phyloP scores from a whole-genome alignment of 2,329 filamentous ascomycete species.

The Ophiostoma sp. region DNA sequence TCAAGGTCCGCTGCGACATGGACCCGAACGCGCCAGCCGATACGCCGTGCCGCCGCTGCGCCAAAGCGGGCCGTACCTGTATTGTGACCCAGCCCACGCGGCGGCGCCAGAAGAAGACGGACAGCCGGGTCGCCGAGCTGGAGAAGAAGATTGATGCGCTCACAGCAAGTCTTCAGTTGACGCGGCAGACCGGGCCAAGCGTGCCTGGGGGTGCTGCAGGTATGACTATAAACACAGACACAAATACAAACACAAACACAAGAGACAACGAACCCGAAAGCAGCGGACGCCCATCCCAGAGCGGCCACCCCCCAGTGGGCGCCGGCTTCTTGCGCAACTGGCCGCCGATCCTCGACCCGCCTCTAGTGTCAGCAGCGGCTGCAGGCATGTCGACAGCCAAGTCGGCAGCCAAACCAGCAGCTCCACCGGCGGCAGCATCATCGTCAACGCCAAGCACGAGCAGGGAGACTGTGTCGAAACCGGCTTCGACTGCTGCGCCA shows the following conservation, averaged over 20 bases:
- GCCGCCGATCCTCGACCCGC: neutral
- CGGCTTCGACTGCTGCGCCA: neutral
- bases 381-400: neutral
- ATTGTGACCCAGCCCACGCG: constrained; percentile 67
- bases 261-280: neutral
- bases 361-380: neutral
- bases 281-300: neutral
- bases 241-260: neutral
- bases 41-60: constrained; percentile 67
- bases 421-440: neutral
- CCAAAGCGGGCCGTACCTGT: constrained; percentile 72
- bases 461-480: neutral
- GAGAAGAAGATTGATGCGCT: constrained; percentile 90
- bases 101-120: constrained; percentile 87
- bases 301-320: neutral
- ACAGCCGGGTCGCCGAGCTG: constrained; percentile 80
- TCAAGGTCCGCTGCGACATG: constrained; percentile 82
- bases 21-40: constrained; percentile 54
- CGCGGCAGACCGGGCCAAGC: constrained; percentile 27
- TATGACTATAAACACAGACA: neutral
- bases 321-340: neutral
- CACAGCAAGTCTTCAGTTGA: constrained; percentile 69
- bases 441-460: neutral
- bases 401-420: neutral
- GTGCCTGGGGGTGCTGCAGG: neutral